Evolutionary conservation across 2,329 filamentous ascomycete species (phyloP), one percentile per base, ranked within the genome.

Genomic region (Metarhizium humberi): DNA sequence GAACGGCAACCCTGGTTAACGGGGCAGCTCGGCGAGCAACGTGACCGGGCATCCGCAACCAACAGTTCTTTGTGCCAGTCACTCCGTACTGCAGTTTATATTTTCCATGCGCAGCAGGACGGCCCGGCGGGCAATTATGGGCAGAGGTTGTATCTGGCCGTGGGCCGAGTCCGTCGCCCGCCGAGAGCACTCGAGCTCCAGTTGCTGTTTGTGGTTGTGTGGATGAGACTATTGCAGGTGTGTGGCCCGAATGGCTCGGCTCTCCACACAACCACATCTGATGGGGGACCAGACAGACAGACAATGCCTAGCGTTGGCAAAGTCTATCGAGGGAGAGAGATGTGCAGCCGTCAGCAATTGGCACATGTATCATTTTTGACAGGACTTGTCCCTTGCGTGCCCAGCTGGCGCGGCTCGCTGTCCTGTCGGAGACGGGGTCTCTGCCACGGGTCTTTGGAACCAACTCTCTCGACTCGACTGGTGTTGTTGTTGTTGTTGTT

Each of bases 1-100:
- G 52, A 52, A 40, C 50, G 57, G 55, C 50, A 56, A 50, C 55
- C 55, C 50, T 25, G 50, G 52, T 40, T 52, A 52, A 11, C 50
- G 34, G 16, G 40, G n/a, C 32, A 16, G 45, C 52, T 46, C 18
- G 46, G 34, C 20, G 13, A 18, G 34, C 46, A 50, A 13, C 40
- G 46, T 50, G 47, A 45, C 34, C n/a, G 10, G 16, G 25, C 36
- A 50, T 20, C 38, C 20, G 14, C 52, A 32, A 29, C n/a, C 16
- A 42, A 18, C 51, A 16, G 32, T 25, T 34, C 52, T 50, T 54
- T 43, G 52, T 54, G 52, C 45, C 42, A 51, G 36, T 51, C 3
- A 16, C 32, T 34, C 52, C 25, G 25, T 25, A 25, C 25, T 25
- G 25, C 25, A 4, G 25, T 25, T 25, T 25, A 25, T 1, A 1